Evolutionary conservation across 768 basidiomycete genomes (phyloP), one percentile per base, ranked within the genome.

Genomic region (Solioccasus polychromus): DNA sequence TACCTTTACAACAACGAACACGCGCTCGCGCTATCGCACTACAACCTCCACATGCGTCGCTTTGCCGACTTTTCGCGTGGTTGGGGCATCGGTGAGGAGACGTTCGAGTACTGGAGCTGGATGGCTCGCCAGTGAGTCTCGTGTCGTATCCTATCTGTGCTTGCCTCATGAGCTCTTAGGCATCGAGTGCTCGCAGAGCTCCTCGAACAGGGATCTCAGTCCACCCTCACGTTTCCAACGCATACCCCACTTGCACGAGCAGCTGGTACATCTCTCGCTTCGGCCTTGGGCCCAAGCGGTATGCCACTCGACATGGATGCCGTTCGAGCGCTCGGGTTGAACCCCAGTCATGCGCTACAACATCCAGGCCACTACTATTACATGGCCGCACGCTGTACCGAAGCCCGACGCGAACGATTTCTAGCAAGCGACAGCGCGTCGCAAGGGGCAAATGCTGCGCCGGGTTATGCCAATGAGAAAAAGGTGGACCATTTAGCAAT

Each of bases 41-140:
- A 97, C 63, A 86, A 83, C 48, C 78, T 81, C 11, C 96, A 99
- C 60, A 77, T 95, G 49, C 80, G 83, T 26, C 81, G 81, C 50
- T 95, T 96, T 54, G 78, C 84, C 5, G 90, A 92, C 57, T 81
- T 99, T 53, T 88, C 88, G 5, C 71, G 87, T 17, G 85, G 86
- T 1, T 97, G 96, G 95, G 90, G 91, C 8, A 97, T 97, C 44
- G 94, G 93, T 14, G 92, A 94, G 57, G 90, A 93, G 58, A 96
- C 91, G 0, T 97, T 90, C 53, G 96, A 98, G 62, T 97, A 85
- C 61, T 97, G 95, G 95, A 89, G 88, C 53, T 99, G 94, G 95
- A 74, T 93, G 44, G 88, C 91, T 8, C 74, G 92, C 60, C 93
- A 96, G 90, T 92, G 57, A 45, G 86, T 75, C 15, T 9, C 29